phyloP scores from a whole-genome alignment of 805 yeast genomes.

The Komagataella phaffii region DNA sequence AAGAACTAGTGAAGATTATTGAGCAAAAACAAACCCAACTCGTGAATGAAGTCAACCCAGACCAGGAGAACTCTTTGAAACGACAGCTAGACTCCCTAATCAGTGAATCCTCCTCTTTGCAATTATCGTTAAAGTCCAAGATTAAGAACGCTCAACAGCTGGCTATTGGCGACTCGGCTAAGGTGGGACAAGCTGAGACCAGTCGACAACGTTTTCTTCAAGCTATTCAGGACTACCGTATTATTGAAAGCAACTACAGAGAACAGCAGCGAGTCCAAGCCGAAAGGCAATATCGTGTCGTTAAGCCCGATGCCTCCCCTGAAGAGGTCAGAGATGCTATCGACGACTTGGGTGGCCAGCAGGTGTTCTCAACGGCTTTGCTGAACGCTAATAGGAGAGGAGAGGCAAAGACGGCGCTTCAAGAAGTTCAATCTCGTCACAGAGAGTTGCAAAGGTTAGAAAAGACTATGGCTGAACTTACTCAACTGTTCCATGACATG shows the following conservation, averaged over 20 bases:
- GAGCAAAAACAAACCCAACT: constrained; percentile 60
- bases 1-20: constrained; percentile 53
- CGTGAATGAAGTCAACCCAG: constrained; percentile 60
- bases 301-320: constrained; percentile 74
- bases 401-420: constrained; percentile 88
- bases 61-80: constrained; percentile 54
- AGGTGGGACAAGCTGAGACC: constrained; percentile 83
- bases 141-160: constrained; percentile 66
- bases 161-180: constrained; percentile 62
- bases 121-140: constrained; percentile 58
- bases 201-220: constrained; percentile 75
- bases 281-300: constrained; percentile 83
- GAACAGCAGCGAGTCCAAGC: constrained; percentile 80
- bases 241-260: constrained; percentile 75
- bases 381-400: constrained; percentile 80
- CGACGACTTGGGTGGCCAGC: constrained; percentile 75
- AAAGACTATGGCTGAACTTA: constrained; percentile 89
- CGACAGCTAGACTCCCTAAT: constrained; percentile 66
- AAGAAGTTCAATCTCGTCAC: constrained; percentile 94
- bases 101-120: constrained; percentile 68
- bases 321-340: constrained; percentile 77
- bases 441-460: constrained; percentile 90
- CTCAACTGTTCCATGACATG: constrained; percentile 91
- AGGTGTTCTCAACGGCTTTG: constrained; percentile 88
- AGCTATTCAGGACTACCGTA: constrained; percentile 75